Evolutionary conservation across 179 eudicot genomes (phyloP), one percentile per base, ranked within the genome.

Genomic region (Monotropa hypopitys): DNA sequence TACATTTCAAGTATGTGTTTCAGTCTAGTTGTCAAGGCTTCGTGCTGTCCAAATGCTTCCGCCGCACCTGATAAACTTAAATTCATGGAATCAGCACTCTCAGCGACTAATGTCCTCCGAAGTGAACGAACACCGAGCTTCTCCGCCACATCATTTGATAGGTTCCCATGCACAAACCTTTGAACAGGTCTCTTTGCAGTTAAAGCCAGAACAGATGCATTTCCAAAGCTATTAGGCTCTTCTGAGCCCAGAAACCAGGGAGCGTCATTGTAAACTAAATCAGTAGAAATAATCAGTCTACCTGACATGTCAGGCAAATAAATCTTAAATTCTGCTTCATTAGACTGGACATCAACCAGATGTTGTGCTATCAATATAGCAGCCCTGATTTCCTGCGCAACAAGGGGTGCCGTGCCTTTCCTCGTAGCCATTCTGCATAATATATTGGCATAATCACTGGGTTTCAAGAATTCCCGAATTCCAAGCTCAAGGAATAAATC

Each of bases 11-110:
- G 96, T 85, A 96, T 96, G 84, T 96, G 99, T 81, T 88, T 94
- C 40, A 96, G 93, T 78, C 99, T 88, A 38, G 98, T 96, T 72
- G 99, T 96, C 88, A 96, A 88, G 65, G 99, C 96, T 88, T 96
- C 99, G 85, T 96, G 99, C 88, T 96, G 99, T 70, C 99, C 99
- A 86, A 96, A 96, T 79, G 99, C 99, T 85, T 96, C 99, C 66
- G 98, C 98, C 45, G 97, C 98, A 80, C 97, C 99, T 47, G 98
- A 96, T 40, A 96, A 86, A 74, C 97, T 91, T 83, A 96, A 77
- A 81, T 94, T 96, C 98, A 96, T 88, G 46, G 99, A 94, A 82
- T 96, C 97, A 35, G 99, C 96, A 87, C 99, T 96, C 85, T 96
- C 98, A 66, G 99, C 97, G 80, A 96, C 97, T 87, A 96, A 84